Evolutionary conservation across 768 basidiomycete species (phyloP), one percentile per base, ranked within the genome.

Genomic region (Cyclocybe cylindracea): DNA sequence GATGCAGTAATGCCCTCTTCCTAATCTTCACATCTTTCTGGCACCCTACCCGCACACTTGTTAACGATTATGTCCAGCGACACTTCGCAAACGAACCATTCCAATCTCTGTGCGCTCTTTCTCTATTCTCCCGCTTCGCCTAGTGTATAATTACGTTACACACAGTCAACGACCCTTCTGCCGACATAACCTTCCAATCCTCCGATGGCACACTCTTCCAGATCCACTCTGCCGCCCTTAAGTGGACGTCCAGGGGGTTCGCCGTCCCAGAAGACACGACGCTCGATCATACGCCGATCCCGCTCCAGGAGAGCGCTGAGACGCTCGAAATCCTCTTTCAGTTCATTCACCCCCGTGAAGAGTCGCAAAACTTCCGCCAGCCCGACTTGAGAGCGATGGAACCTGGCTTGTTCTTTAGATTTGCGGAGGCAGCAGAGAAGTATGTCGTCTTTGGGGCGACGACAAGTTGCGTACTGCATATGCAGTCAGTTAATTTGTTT

Each of bases 341-440:
- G 18, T 58, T 54, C 36, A 45, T 55, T 11, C 45, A 58, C 9
- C 57, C 53, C 5, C 47, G 44, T 3, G 4, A 34, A 8, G 39
- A 50, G 11, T 35, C 37, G 11, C 11, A n/a, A 11, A 29, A 55
- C 8, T 48, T 16, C 10, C 50, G 50, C 3, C 55, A 56, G 14
- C 50, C 46, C 10, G 32, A 29, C n/a, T 13, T 52, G 10, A 13
- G 48, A 10, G 34, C 24, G 5, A 39, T 56, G 29, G 16, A 39
- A 2, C 52, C 57, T 10, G 39, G 48, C 2, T 11, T 49, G 0
- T 40, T 65, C 10, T 46, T 49, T 24, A 1, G 37, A 5, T 44
- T 66, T 5, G 57, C 60, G 1, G 65, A 66, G 47, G 65, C 65
- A 2, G 65, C 61, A 5, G 60, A 66, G 39, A 65, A 61, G 24